These are phyloP conservation scores for Heritiera fomes DNA, from an alignment of 345 rosid genomes.

Conservation along the genomic window DNA sequence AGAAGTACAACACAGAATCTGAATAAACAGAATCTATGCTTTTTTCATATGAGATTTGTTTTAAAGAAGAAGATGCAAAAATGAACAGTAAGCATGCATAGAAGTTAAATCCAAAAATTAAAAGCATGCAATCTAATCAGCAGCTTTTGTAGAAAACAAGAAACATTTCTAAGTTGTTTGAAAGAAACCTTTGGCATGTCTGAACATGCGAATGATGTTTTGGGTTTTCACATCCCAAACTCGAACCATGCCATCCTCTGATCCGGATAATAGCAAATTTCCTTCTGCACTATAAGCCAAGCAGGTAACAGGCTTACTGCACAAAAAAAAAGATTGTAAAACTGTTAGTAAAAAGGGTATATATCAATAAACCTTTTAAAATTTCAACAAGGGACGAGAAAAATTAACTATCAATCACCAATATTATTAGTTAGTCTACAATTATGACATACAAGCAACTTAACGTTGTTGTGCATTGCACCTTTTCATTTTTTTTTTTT, in stretches of 20 bases:
- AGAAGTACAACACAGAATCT: not conserved
- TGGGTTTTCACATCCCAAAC: constrained; percentile 61
- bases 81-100: not conserved
- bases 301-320: constrained; percentile 78
- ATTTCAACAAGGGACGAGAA: not conserved
- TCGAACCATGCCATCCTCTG: constrained; percentile 75
- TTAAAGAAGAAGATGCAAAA: not conserved
- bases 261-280: constrained; percentile 69
- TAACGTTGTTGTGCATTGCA: not conserved
- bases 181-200: constrained; percentile 62
- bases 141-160: not conserved
- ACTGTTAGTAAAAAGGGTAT: constrained; percentile 4
- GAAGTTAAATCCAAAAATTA: not conserved
- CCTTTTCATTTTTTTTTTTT: not conserved
- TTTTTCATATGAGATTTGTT: not conserved
- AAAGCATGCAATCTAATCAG: not conserved
- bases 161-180: not conserved
- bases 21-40: not conserved
- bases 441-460: not conserved
- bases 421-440: not conserved
- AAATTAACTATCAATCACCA: not conserved
- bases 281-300: constrained; percentile 57
- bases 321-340: constrained; percentile 6
- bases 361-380: not conserved
- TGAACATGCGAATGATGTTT: constrained; percentile 49